Base-by-base conservation (phyloP, 495 filamentous ascomycete species). In the Xylaria venustula region DNA sequence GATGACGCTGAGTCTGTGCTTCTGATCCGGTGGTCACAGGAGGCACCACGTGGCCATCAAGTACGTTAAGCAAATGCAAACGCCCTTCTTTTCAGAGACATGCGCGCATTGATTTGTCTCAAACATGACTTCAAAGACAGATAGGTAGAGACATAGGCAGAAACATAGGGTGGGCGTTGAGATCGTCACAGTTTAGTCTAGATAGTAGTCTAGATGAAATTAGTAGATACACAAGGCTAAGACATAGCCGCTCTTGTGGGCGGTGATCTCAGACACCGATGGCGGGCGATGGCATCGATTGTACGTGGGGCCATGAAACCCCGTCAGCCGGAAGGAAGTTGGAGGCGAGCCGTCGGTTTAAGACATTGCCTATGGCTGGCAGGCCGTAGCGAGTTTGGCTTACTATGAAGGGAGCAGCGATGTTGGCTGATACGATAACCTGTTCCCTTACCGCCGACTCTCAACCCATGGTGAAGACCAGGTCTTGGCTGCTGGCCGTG, bases 221-320 rank as follows among this genome's bases (percentile, higher is more conserved):
- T 42, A 17, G 36, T 28, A 3, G 14, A 7, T 40, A 40, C 14
- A 11, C 34, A 54, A 26, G 53, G n/a, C 40, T 32, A 45, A 4
- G 41, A 32, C 34, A 22, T 17, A 28, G 37, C 25, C n/a, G 22
- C 41, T 34, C 23, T 30, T 7, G 40, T 8, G 7, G 23, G n/a
- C 54, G 17, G 44, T 40, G 54, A 49, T 41, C 30, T 25, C 20
- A 49, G n/a, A 41, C 30, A 58, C n/a, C 37, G 11, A 32, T 32
- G n/a, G 40, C 57, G 57, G 57, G 47, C 37, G 57, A 60, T 60
- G 47, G 57, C 57, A 52, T 60, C 57, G 57, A 60, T 60, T 45
- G 46, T 51, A 34, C 57, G 6, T 51, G 46, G 37, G 36, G 22
- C 36, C 15, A 15, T 17, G n/a, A 36, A 17, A 19, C 48, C 32